Evolutionary conservation across 1,284 basidiomycete genomes (phyloP), one percentile per base, ranked within the genome.

Genomic region (Grifola frondosa): DNA sequence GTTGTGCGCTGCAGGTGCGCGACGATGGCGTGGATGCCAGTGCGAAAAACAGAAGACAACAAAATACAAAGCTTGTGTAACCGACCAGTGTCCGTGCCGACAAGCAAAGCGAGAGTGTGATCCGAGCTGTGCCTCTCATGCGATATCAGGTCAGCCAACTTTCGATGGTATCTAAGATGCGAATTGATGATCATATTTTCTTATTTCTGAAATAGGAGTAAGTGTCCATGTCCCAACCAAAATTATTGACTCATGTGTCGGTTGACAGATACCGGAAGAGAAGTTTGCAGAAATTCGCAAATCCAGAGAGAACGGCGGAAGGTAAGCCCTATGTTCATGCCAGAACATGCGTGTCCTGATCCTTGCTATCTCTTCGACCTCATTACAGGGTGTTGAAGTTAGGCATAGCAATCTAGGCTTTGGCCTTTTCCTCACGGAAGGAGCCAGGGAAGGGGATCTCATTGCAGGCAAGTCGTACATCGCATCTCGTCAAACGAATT

Each of bases 391-490:
- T 6, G 35, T 52, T 5, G 44, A 71, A 48, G 70, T 81, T 24
- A 69, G 62, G 26, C 49, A 56, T 46, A 70, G 70, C 37, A 28
- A 43, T 40, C 71, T 60, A 58, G 81, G 81, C 5, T 54, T 77
- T 5, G 81, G 81, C n/a, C 67, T 79, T 3, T 81, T 75, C 59
- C 56, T 77, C 9, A 34, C 36, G 1, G 70, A 80, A 49, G 40
- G 56, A 7, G 73, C 67, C 11, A 46, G 50, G 6, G 35, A 57
- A 26, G 62, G 61, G 4, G 71, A 77, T 8, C 65, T 80, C 11
- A 69, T 85, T 40, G 64, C 70, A 28, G 77, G 82, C 80, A 39
- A 12, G 35, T 11, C 11, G 9, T 10, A 8, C 13, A 38, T 24
- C 24, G 33, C 28, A 11, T 26, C 7, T 28, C 17, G 28, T 16